Evolutionary conservation across 2,329 filamentous ascomycete genomes (phyloP).

Genomic region (Cryphonectria naterciae): DNA sequence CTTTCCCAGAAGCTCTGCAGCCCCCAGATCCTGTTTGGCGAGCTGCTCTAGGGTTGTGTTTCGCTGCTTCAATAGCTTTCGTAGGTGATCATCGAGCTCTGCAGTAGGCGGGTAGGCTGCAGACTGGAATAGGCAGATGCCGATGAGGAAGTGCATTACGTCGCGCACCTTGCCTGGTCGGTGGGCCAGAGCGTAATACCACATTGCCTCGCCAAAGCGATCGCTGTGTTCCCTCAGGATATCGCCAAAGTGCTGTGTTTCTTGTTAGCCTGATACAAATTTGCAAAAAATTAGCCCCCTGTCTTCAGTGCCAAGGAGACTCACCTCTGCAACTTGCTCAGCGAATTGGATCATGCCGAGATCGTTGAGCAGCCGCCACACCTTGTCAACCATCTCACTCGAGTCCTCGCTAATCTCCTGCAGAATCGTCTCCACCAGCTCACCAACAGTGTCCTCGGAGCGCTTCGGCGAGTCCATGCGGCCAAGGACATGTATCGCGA

Average conservation of each 20-base stretch:
- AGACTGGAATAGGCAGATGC: slow-evolving; percentile 84
- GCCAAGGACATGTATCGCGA: slow-evolving; percentile 81
- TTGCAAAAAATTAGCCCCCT: too few relatives aligned
- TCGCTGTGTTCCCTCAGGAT: slow-evolving; percentile 72
- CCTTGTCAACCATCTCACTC: slow-evolving; percentile 74
- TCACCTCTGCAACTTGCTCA: slow-evolving; percentile 80
- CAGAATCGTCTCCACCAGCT: slow-evolving; percentile 72
- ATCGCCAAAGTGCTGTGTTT: slow-evolving; percentile 79
- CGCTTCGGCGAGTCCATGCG: slow-evolving; percentile 75
- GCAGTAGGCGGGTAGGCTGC: slow-evolving; percentile 73
- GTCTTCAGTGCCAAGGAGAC: slow-evolving; percentile 38
- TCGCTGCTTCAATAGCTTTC: slow-evolving; percentile 71
- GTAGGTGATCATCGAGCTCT: slow-evolving; percentile 75
- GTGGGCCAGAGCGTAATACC: slow-evolving; percentile 90
- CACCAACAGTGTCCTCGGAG: slow-evolving; percentile 74
- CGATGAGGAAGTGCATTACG: slow-evolving; percentile 84
- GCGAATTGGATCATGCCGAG: slow-evolving; percentile 80
- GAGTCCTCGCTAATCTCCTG: slow-evolving; percentile 65
- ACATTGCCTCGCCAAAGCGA: slow-evolving; percentile 82
- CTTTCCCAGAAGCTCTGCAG: slow-evolving; percentile 80
- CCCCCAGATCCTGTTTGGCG: slow-evolving; percentile 76
- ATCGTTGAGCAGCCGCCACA: slow-evolving; percentile 77
- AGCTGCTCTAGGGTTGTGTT: slow-evolving; percentile 72
- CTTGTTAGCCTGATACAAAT: slow-evolving; percentile 33
- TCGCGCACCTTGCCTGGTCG: slow-evolving; percentile 78